Conservation (phyloP, 2,329 filamentous ascomycete species). For the Mariannaea elegans region DNA sequence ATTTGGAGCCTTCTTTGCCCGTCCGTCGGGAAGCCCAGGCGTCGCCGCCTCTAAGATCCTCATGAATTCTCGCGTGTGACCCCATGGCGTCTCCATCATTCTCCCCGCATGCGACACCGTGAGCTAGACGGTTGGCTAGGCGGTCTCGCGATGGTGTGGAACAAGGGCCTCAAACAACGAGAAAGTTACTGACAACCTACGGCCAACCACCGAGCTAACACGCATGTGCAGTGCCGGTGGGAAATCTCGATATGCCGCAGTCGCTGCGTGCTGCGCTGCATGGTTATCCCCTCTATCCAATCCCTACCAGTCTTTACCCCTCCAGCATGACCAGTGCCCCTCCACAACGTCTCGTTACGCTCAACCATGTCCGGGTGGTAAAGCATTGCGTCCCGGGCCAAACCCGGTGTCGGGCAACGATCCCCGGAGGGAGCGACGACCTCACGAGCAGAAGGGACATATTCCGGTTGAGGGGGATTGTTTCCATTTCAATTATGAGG, state of each 20-base stretch:
- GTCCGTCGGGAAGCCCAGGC: slow-evolving; percentile 29
- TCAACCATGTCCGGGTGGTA: slow-evolving; percentile 14
- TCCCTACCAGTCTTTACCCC: background rate
- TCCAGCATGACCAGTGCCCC: background rate
- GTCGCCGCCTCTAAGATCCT: background rate
- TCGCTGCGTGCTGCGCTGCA: slow-evolving; percentile 3
- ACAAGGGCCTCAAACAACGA: background rate
- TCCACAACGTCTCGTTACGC: background rate
- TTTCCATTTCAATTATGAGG: background rate
- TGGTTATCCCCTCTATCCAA: background rate
- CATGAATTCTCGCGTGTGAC: slow-evolving; percentile 37
- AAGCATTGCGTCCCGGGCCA: slow-evolving; percentile 4
- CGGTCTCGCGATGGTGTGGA: slow-evolving; percentile 27
- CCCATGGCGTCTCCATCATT: slow-evolving; percentile 34
- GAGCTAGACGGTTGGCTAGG: slow-evolving; percentile 38
- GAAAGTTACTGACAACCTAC: background rate
- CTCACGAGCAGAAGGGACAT: background rate
- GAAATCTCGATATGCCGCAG: slow-evolving; percentile 26
- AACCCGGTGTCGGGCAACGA: slow-evolving; percentile 31
- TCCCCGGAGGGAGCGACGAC: slow-evolving; percentile 22
- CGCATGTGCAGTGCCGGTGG: slow-evolving; percentile 28
- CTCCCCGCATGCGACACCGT: slow-evolving; percentile 39
- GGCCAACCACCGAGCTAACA: slow-evolving; percentile 21
- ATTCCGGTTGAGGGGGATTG: background rate
- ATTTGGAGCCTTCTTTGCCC: slow-evolving; percentile 20